Evolutionary conservation across 148 eudicot species (phyloP).

Genomic region (Arbutus unedo): DNA sequence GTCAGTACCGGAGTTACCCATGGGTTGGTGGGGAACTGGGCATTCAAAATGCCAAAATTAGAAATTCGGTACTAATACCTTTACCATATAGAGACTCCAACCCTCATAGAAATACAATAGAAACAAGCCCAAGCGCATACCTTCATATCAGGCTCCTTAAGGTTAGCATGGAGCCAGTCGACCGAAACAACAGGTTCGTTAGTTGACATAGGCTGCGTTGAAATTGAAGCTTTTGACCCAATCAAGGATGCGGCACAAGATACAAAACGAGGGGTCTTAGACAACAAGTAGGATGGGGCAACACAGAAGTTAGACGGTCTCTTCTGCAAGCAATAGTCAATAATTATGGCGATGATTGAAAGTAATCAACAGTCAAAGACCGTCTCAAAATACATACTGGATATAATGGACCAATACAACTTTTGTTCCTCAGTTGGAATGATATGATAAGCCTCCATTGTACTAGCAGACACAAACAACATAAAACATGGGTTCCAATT

Average conservation of each 20-base stretch:
- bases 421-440: neutral
- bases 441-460: neutral
- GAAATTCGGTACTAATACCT: neutral
- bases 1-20: neutral
- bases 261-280: constrained; percentile 30
- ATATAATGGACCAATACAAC: neutral
- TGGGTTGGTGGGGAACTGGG: neutral
- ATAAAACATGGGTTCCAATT: neutral
- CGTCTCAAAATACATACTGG: neutral
- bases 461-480: neutral
- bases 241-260: constrained; percentile 33
- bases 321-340: constrained; percentile 38
- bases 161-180: constrained; percentile 91
- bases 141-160: constrained; percentile 73
- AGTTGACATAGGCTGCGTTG: constrained; percentile 57
- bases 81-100: neutral
- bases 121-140: constrained; percentile 30
- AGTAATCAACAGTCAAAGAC: neutral
- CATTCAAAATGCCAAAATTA: neutral
- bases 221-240: constrained; percentile 38
- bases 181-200: constrained; percentile 89
- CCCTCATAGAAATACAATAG: neutral
- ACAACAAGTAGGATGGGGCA: constrained; percentile 27
- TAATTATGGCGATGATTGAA: neutral
- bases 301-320: constrained; percentile 28